These are phyloP conservation scores for Fomitopsis serialis DNA, from an alignment of 768 basidiomycete genomes.

Conservation along the genomic window DNA sequence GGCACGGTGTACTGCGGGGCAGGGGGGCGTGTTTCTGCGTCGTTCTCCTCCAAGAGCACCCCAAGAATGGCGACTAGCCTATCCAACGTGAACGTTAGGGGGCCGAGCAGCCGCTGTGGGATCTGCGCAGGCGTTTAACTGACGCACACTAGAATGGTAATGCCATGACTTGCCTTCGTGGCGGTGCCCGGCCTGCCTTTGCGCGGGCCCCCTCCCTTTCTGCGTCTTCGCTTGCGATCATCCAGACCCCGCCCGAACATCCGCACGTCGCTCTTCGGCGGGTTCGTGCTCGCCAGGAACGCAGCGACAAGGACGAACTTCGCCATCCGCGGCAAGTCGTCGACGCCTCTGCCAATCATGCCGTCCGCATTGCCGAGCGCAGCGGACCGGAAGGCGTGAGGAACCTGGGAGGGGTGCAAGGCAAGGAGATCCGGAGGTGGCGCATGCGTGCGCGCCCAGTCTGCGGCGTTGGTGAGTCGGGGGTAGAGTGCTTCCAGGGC, in stretches of 20 bases:
- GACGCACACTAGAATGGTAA: too few species aligned
- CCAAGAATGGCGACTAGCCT: conserved; percentile 62
- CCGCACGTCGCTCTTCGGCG: conserved; percentile 69
- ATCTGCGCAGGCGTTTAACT: conserved; percentile 32
- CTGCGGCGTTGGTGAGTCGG: conserved; percentile 54
- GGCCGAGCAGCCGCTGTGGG: conserved; percentile 76
- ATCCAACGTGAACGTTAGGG: conserved; percentile 71
- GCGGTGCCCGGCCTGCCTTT: conserved; percentile 18
- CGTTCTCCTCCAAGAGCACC: conserved; percentile 71
- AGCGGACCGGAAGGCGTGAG: conserved; percentile 5
- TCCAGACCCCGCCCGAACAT: conserved; percentile 77
- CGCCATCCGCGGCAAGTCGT: conserved; percentile 55
- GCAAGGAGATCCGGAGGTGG: conserved; percentile 38
- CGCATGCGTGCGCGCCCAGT: conserved; percentile 54
- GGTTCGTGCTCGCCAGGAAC: conserved; percentile 83
- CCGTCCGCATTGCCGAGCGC: neutral
- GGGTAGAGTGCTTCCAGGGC: conserved; percentile 69
- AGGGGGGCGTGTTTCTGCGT: conserved; percentile 41
- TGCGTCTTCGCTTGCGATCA: conserved; percentile 54
- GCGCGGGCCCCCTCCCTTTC: conserved; percentile 29
- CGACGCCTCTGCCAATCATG: conserved; percentile 12
- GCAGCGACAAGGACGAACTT: conserved; percentile 74
- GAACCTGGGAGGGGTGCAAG: conserved; percentile 18
- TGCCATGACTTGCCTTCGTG: conserved; percentile 8
- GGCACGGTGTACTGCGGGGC: conserved; percentile 42